phyloP scores from a whole-genome alignment of 495 filamentous ascomycete genomes.

The Penicillium daleae region DNA sequence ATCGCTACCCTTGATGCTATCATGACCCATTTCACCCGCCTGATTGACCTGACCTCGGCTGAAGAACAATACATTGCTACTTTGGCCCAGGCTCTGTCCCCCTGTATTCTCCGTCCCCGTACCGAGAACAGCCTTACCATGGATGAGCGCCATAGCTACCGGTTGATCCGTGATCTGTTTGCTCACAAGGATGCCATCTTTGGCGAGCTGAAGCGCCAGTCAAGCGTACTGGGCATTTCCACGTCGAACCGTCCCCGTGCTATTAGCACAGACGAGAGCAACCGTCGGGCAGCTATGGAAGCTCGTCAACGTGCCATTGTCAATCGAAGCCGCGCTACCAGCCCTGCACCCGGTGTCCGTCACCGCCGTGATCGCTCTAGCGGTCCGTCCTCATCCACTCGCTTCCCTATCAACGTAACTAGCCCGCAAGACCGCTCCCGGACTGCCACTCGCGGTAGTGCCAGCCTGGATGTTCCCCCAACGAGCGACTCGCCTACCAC shows the following conservation, averaged over 20 bases:
- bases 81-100: constrained; percentile 77
- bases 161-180: constrained; percentile 91
- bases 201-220: constrained; percentile 91
- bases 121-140: constrained; percentile 86
- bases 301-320: constrained; percentile 85
- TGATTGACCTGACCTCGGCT: constrained; percentile 95
- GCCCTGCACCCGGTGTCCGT: constrained; percentile 66
- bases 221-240: constrained; percentile 57
- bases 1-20: constrained; percentile 98
- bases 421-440: constrained; percentile 60
- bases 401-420: constrained; percentile 79
- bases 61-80: constrained; percentile 82
- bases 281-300: constrained; percentile 90
- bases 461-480: constrained; percentile 67
- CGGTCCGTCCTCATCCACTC: constrained; percentile 68
- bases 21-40: constrained; percentile 95
- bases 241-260: constrained; percentile 67
- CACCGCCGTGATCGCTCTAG: constrained; percentile 80
- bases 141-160: constrained; percentile 92
- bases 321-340: constrained; percentile 71
- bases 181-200: constrained; percentile 94
- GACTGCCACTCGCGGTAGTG: constrained; percentile 48
- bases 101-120: constrained; percentile 86
- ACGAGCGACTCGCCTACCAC: constrained; percentile 35
- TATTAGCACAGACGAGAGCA: constrained; percentile 94